phyloP scores from a whole-genome alignment of 2,329 filamentous ascomycete genomes.

The Clathrospora elynae region DNA sequence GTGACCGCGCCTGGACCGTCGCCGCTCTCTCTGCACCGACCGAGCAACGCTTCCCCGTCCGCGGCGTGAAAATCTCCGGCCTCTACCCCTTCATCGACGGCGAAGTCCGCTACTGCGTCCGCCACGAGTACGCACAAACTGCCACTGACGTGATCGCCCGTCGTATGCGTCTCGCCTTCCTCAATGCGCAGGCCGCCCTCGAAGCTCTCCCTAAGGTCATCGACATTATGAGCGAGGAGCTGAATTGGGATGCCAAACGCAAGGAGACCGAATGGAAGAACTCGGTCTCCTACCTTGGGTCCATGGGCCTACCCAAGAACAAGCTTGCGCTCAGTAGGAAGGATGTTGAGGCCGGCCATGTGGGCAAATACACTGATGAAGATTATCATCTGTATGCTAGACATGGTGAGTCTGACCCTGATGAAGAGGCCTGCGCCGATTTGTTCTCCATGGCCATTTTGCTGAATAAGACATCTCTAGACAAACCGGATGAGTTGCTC shows the following conservation, averaged over 20 bases:
- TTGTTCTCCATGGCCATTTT: conserved; percentile 29
- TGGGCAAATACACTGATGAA: conserved; percentile 53
- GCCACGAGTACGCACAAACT: conserved; percentile 89
- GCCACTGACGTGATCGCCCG: conserved; percentile 87
- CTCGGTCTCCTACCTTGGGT: conserved; percentile 61
- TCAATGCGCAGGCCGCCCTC: conserved; percentile 88
- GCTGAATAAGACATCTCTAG: conserved; percentile 44
- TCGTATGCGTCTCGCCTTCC: conserved; percentile 81
- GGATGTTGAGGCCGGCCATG: conserved; percentile 62
- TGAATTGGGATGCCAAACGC: conserved; percentile 74
- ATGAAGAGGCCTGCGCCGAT: conserved; percentile 22
- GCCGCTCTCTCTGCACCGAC: conserved; percentile 79
- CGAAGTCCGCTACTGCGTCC: conserved; percentile 84
- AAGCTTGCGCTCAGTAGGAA: conserved; percentile 61
- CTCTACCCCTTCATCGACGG: conserved; percentile 92
- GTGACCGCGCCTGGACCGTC: conserved; percentile 90
- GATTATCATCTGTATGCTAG: conserved; percentile 57
- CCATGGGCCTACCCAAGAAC: conserved; percentile 65
- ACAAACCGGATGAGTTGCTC: conserved; percentile 60
- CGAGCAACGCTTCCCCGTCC: conserved; percentile 77
- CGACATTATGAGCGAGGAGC: conserved; percentile 84
- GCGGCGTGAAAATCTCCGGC: conserved; percentile 76
- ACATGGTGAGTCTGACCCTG: conserved; percentile 50
- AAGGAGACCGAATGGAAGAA: conserved; percentile 84
- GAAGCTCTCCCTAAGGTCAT: conserved; percentile 85